Evolutionary conservation across 257 asterid species (phyloP).

Genomic region (Solanum sejunctum): DNA sequence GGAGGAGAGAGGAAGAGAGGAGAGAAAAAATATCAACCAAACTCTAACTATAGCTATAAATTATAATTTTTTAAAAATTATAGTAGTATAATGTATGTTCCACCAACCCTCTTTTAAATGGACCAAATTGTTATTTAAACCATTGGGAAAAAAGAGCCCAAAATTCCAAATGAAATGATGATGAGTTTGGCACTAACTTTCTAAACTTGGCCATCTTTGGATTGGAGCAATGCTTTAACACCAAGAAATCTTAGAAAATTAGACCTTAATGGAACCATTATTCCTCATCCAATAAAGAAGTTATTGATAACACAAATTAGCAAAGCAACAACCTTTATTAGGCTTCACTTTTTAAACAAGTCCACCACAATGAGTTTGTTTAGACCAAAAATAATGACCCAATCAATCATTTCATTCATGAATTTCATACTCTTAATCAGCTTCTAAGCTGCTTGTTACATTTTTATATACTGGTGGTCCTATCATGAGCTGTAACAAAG

Average conservation of each 20-base stretch:
- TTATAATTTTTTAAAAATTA: too few relatives aligned
- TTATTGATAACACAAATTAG: neutral
- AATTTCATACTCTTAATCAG: neutral
- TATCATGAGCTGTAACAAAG: neutral
- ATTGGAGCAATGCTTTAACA: constrained; percentile 12
- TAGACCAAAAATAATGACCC: neutral
- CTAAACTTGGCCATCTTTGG: neutral
- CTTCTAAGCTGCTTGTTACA: neutral
- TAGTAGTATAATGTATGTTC: neutral
- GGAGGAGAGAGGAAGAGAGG: too few relatives aligned
- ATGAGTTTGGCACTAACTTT: constrained; percentile 10
- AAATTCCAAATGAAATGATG: constrained; percentile 4
- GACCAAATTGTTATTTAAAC: constrained; percentile 1
- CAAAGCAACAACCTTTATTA: neutral
- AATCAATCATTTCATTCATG: neutral
- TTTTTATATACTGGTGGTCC: neutral
- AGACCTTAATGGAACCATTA: constrained; percentile 19
- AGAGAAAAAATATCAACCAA: too few relatives aligned
- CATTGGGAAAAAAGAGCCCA: neutral
- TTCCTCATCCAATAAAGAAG: constrained; percentile 7
- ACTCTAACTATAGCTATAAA: too few relatives aligned
- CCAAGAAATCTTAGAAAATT: constrained; percentile 17
- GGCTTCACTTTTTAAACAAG: neutral
- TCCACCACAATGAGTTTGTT: neutral
- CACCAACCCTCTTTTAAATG: neutral